phyloP scores from a whole-genome alignment of 1,139 yeast species.

The Yamadazyma dendronema region DNA sequence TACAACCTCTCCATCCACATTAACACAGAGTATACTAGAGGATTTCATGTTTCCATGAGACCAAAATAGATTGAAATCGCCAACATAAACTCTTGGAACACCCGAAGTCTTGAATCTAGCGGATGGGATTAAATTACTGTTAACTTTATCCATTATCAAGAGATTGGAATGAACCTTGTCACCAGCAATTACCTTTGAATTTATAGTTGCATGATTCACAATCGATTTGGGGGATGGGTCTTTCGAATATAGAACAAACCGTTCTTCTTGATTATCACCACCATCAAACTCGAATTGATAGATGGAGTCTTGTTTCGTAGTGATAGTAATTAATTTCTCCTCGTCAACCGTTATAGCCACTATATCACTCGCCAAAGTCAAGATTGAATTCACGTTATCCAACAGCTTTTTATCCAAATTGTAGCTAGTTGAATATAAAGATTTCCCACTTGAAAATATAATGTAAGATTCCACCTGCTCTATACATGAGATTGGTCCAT shows the following conservation, averaged over 20 bases:
- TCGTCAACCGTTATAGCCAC: conserved; percentile 28
- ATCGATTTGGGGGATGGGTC: conserved; percentile 40
- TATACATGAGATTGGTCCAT: conserved; percentile 36
- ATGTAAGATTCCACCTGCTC: conserved; percentile 36
- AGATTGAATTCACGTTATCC: conserved; percentile 25
- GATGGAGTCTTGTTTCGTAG: conserved; percentile 43
- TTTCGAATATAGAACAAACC: conserved; percentile 18
- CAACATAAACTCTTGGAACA: conserved; percentile 41
- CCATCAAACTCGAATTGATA: conserved; percentile 21
- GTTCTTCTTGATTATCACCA: conserved; percentile 10
- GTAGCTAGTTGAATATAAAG: conserved; percentile 39
- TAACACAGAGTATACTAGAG: conserved; percentile 35
- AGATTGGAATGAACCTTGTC: conserved; percentile 46
- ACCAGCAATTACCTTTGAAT: conserved; percentile 31
- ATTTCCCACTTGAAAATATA: conserved; percentile 32
- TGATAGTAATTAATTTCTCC: conserved; percentile 24
- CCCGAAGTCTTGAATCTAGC: conserved; percentile 27
- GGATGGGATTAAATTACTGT: conserved; percentile 9
- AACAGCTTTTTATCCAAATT: conserved; percentile 37
- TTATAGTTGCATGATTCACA: conserved; percentile 35
- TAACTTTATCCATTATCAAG: conserved; percentile 22
- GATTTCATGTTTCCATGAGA: conserved; percentile 3
- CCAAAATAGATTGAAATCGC: conserved; percentile 38
- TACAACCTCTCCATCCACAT: conserved; percentile 52
- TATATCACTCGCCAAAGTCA: conserved; percentile 38